Evolutionary conservation across 179 eudicot species (phyloP).

Genomic region (Silene vulgaris): DNA sequence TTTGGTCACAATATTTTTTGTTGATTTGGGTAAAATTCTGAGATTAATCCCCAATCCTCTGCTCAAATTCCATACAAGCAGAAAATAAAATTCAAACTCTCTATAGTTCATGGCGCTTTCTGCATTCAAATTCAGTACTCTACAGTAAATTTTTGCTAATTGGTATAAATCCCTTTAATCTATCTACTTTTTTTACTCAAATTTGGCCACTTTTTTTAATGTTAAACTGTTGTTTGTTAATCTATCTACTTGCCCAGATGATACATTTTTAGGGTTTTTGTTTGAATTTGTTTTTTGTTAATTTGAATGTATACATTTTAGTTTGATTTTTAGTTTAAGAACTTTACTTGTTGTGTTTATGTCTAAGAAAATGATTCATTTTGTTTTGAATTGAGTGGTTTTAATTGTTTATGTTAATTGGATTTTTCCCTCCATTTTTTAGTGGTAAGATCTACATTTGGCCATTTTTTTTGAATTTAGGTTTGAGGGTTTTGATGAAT

Average conservation of each 20-base stretch:
- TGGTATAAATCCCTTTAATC: conserved; percentile 12
- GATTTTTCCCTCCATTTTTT: conserved; percentile 31
- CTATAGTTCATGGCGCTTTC: not conserved
- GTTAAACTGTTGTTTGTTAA: not conserved
- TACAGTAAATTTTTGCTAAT: conserved; percentile 10
- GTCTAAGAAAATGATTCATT: not conserved
- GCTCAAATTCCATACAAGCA: not conserved
- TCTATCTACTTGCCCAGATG: conserved; percentile 10
- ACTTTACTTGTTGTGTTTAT: not conserved
- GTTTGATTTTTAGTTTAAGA: not conserved
- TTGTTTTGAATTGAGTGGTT: conserved; percentile 12
- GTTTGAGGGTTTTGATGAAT: conserved; percentile 18
- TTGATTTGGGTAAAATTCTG: not conserved
- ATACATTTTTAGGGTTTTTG: conserved; percentile 32
- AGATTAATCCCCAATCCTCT: not conserved
- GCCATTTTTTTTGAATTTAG: conserved; percentile 17
- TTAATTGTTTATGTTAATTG: not conserved
- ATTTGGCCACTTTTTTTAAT: conserved; percentile 1
- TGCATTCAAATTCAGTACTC: conserved; percentile 13
- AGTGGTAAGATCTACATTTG: conserved; percentile 21
- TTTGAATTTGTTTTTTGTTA: conserved; percentile 20
- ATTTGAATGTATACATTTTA: conserved; percentile 1
- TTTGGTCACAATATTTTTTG: no score
- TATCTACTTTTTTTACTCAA: not conserved
- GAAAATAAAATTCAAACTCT: not conserved